Base-by-base conservation (phyloP, 257 asterid species). In the Nicotiana undulata region DNA sequence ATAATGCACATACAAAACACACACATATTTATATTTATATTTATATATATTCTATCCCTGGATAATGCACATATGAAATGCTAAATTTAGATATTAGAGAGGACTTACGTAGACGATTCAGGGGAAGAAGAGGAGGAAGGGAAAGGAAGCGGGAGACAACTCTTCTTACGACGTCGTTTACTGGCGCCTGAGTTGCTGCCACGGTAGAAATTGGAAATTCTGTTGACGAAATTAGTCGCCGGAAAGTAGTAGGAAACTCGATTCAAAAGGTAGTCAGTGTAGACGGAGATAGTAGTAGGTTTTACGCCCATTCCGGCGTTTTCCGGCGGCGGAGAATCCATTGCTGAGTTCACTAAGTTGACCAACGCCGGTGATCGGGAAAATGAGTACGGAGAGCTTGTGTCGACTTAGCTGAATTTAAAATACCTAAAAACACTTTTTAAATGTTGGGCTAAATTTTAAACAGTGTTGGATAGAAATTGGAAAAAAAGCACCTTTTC, bases 61-160 rank as follows among this genome's bases (percentile, higher is more conserved):
- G 55, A 51, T 51, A 51, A 51, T 51, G 46, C 46, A 40, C 24
- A 56, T 56, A 59, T 24, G 26, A 61, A 61, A 61, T 11, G 67
- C 4, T 20, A 20, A 59, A 3, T 61, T 9, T 26, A 24, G 77
- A 70, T 58, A 70, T 11, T 44, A 22, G 75, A 44, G 32, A 63
- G 22, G 34, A 75, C 90, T 77, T 89, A 89, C 96, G 80, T 72
- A 64, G 97, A 81, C 64, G 91, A 89, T 75, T 86, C 94, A 34
- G 87, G 85, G 7, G 91, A 87, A 55, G 89, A 70, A 79, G 89
- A 81, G 37, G 84, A 84, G 20, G 91, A 82, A 76, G 97, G 97
- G 78, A 94, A 81, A 24, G 99, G 99, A 6, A 94, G 92, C 51
- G 98, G 97, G 10, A 96, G 96, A 88, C 88, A 88, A 52, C 89